Evolutionary conservation across 2,329 filamentous ascomycete genomes (phyloP).

Genomic region (Colletotrichum brevisporum): DNA sequence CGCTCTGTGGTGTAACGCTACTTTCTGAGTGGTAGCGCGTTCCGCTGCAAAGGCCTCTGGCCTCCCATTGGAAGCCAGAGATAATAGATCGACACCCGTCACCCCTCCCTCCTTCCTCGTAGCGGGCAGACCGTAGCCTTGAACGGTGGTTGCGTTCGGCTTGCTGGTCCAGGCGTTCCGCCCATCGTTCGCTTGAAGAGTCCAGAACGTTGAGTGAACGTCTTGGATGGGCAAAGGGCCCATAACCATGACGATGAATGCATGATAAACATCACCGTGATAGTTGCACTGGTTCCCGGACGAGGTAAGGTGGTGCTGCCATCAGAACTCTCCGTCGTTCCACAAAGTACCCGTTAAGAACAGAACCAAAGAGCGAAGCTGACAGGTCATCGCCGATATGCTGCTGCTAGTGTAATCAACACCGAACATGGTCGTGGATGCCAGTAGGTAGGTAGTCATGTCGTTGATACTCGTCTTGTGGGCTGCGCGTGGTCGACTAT

Average conservation of each 20-base stretch:
- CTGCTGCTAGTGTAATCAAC: not conserved
- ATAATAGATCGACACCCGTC: constrained; percentile 35
- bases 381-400: not conserved
- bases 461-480: not conserved
- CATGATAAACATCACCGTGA: constrained; percentile 7
- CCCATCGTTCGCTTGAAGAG: constrained; percentile 25
- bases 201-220: constrained; percentile 33
- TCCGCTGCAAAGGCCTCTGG: constrained; percentile 28
- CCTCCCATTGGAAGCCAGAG: constrained; percentile 1
- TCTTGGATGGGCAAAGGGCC: constrained; percentile 6
- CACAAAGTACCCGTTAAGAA: not conserved
- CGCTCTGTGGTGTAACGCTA: constrained; percentile 26
- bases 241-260: constrained; percentile 26
- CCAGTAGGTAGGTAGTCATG: not conserved
- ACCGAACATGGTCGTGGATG: constrained; percentile 10
- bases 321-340: constrained; percentile 21
- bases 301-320: constrained; percentile 19
- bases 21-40: constrained; percentile 14
- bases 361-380: not conserved
- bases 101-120: not conserved
- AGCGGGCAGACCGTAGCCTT: not conserved
- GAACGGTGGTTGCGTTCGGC: constrained; percentile 26
- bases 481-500: constrained; percentile 4
- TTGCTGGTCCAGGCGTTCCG: constrained; percentile 23
- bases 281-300: constrained; percentile 3